These are phyloP conservation scores for Myriosclerotinia duriaeana DNA, from an alignment of 2,329 filamentous ascomycete species.

Conservation along the genomic window DNA sequence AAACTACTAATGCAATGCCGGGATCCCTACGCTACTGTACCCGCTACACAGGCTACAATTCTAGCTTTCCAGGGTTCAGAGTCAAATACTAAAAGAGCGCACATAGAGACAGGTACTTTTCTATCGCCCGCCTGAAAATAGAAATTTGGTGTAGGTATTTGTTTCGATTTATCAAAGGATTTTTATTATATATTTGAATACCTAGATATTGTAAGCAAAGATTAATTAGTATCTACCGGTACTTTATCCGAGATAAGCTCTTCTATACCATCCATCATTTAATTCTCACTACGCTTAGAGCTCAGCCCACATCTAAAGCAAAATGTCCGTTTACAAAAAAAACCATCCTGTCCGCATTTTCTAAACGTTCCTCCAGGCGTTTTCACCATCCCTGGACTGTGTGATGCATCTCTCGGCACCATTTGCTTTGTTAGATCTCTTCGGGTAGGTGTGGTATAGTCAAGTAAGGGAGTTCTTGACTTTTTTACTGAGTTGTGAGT, in stretches of 20 bases:
- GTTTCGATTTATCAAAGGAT: not conserved
- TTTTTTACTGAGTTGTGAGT: constrained; percentile 11
- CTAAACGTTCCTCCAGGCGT: constrained; percentile 53
- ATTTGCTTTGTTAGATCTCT: constrained; percentile 8
- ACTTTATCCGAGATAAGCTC: not conserved
- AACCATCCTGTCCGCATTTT: constrained; percentile 56
- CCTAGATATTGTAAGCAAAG: not conserved
- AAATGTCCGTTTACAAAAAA: constrained; percentile 56
- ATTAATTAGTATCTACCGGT: not conserved
- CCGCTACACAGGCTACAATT: not conserved
- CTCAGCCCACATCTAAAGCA: constrained; percentile 53
- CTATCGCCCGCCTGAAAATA: not conserved
- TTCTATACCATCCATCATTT: not conserved
- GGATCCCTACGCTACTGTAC: not conserved
- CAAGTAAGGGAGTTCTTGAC: constrained; percentile 32
- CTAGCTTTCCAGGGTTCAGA: not conserved
- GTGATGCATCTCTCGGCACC: constrained; percentile 25
- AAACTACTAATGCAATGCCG: not conserved
- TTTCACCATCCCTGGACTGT: constrained; percentile 37
- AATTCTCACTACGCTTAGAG: not conserved
- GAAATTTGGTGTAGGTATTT: not conserved
- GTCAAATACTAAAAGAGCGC: not conserved
- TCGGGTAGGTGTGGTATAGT: constrained; percentile 32
- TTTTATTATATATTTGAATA: not conserved
- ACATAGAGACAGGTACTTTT: not conserved